Base-by-base conservation (phyloP, 192 early-diverging fungal genomes). In the Rhizophagus prolifer region DNA sequence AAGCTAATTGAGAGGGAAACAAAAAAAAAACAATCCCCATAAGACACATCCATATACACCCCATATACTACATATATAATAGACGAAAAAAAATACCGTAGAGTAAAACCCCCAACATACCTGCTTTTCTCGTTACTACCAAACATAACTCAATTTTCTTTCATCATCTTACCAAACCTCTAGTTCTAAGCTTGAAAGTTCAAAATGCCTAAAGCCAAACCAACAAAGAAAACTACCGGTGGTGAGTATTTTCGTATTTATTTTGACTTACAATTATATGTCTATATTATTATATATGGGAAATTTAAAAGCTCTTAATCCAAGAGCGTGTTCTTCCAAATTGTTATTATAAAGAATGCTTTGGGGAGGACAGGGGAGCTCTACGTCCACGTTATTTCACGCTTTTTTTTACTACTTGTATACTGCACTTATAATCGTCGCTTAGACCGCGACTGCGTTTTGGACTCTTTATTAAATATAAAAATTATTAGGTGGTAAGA, bases 171-270 rank as follows among this genome's bases (percentile, higher is more conserved):
- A 50, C 74, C 26, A 76, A 63, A 76, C 31, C 58, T 66, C 70
- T 76, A 31, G 21, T 54, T 25, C 62, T 50, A 23, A 72, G 77
- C 78, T 63, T 72, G 47, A 75, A 58, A 41, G 21, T 50, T 58
- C 74, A 86, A 75, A 75, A 86, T 86, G 85, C 79, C 85, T 80
- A 85, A 86, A 82, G 80, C 81, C 76, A 85, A 86, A 81, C 47
- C 82, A 75, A 47, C 83, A 76, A 86, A 88, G 85, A 80, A 82
- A 72, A 79, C 80, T 46, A 44, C 77, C 67, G 66, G 54, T 66
- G 64, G 74, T 76, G 64, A 66, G 74, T 76, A 65, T 76, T 66
- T 50, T 47, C 25, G 21, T 38, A 12, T 70, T 8, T 50, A 25
- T 46, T 54, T 30, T 28, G 13, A 47, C 14, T 71, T 28, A 26